These are phyloP conservation scores for Fragilaria crotonensis DNA, from an alignment of 108 stramenopile genomes.

Conservation along the genomic window DNA sequence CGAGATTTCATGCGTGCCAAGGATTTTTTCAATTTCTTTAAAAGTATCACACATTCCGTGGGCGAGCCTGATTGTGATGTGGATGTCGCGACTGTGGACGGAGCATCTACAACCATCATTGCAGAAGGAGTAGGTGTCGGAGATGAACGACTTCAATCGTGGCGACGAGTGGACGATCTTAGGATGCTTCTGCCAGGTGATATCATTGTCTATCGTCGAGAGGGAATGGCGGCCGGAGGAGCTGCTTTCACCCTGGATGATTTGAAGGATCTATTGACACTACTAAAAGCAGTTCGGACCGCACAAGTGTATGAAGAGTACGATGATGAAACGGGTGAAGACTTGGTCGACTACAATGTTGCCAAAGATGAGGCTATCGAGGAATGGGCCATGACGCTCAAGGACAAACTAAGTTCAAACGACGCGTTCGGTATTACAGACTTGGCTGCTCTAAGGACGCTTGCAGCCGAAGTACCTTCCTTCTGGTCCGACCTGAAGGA, in stretches of 20 bases:
- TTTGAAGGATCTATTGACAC: slow-evolving; percentile 8
- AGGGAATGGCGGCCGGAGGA: slow-evolving; percentile 22
- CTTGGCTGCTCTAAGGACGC: slow-evolving; percentile 1
- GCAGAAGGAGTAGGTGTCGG: no score
- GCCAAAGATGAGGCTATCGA: slow-evolving; percentile 11
- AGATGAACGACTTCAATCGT: not conserved
- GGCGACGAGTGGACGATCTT: not conserved
- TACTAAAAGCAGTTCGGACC: slow-evolving; percentile 14
- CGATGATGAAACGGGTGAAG: not conserved
- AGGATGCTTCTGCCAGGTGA: slow-evolving; percentile 3
- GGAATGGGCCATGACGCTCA: slow-evolving; percentile 7
- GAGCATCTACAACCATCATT: no score
- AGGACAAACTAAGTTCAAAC: slow-evolving; percentile 8
- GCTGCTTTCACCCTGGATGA: slow-evolving; percentile 22
- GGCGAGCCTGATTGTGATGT: not conserved
- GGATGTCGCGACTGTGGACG: not conserved
- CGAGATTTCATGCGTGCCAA: slow-evolving; percentile 31
- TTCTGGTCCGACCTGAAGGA: slow-evolving; percentile 1
- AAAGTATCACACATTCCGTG: not conserved
- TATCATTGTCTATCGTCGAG: slow-evolving; percentile 18
- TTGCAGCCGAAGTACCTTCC: slow-evolving; percentile 1
- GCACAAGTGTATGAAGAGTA: slow-evolving; percentile 14
- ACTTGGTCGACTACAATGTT: slow-evolving; percentile 3
- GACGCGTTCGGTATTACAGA: not conserved
- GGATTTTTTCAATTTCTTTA: slow-evolving; percentile 22